Evolutionary conservation across 805 yeast genomes (phyloP), one percentile per base, ranked within the genome.

Genomic region (Kuraishia cidri): DNA sequence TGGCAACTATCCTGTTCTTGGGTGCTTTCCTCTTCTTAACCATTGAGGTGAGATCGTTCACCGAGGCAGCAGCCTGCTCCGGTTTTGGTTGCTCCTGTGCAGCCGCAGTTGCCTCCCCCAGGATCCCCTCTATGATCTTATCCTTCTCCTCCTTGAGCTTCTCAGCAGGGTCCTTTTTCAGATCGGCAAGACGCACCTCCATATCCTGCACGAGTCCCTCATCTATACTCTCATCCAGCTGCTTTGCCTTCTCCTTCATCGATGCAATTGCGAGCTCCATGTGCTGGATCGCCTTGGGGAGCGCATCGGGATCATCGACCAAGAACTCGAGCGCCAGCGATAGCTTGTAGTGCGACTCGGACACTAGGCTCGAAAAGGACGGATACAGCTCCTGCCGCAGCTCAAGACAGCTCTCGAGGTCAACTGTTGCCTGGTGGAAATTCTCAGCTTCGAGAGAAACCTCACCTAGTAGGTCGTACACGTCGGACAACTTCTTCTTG

Each of bases 381-480:
- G 68, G 67, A 45, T 65, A 78, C 9, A 82, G 48, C 35, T 71
- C 56, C 31, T 58, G 47, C 50, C 83, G 68, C 28, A 79, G 55
- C 19, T 69, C 56, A 22, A 83, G 62, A 26, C 85, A 64, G 13
- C 69, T 56, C 30, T 64, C 59, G 36, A 86, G 73, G 52, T 88
- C 95, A 13, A 60, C 59, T 0, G 79, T 70, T 0, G 96, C 84
- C 52, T 85, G 94, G 11, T 63, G 57, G 53, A 87, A 87, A 54
- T 85, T 84, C 45, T 90, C 97, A 2, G 92, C 73, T 49, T 90
- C 98, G 28, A 88, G 62, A 0, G 95, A 79, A 7, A 88, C 81
- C 50, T 90, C 97, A 21, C 97, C 97, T 12, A 87, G 62, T 8
- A 88, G 55, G 47, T 82, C 88, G 50, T 77, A 81, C 1, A 79